These are phyloP conservation scores for Tilletia horrida DNA, from an alignment of 1,284 basidiomycete species.

Conservation along the genomic window DNA sequence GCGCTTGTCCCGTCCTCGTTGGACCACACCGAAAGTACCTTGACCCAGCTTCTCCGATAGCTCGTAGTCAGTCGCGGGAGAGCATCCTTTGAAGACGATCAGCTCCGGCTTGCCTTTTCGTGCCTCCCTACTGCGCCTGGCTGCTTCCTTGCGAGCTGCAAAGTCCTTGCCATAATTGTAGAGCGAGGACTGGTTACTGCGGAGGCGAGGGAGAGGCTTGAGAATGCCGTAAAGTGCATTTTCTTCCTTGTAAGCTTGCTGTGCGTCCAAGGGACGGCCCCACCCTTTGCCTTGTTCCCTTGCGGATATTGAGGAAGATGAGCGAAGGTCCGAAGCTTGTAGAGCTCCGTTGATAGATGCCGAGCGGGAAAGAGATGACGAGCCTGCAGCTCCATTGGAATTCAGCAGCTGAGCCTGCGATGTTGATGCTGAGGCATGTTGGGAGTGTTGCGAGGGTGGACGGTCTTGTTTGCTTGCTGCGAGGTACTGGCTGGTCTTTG, in stretches of 20 bases:
- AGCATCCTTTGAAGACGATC: constrained; percentile 3
- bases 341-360: constrained; percentile 2
- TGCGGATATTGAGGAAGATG: not conserved
- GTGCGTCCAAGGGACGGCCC: no score
- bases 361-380: not conserved
- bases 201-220: not conserved
- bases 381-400: not conserved
- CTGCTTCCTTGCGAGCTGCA: not conserved
- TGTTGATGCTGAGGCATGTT: no score
- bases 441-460: no score
- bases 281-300: not conserved
- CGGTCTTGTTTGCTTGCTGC: not conserved
- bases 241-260: no score
- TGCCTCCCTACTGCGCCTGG: not conserved
- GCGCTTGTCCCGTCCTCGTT: constrained; percentile 47
- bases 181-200: not conserved
- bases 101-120: not conserved
- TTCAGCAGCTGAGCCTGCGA: no score
- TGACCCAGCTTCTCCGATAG: constrained; percentile 49
- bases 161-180: not conserved
- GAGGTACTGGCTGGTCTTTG: constrained; percentile 9
- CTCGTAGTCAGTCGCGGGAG: constrained; percentile 31
- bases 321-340: not conserved
- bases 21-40: constrained; percentile 55
- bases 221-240: not conserved